Base-by-base conservation (phyloP, 257 asterid genomes). In the Mentha longifolia region DNA sequence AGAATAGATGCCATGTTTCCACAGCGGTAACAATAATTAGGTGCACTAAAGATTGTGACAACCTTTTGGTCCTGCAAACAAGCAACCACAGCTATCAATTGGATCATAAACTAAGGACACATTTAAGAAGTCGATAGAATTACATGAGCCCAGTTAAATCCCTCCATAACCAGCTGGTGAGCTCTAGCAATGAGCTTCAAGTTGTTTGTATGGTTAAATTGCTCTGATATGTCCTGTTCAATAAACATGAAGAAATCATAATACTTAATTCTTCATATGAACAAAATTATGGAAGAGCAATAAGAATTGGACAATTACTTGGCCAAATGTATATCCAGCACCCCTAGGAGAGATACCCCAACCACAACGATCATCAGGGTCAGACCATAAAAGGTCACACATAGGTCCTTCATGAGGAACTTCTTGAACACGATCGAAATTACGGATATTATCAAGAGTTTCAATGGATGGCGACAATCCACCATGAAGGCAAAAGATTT, bases 311-410 rank as follows among this genome's bases (percentile, higher is more conserved):
- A 55, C 39, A 70, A 17, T 60, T 86, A 90, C 96, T 76, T 88
- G 95, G 82, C 95, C 96, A 71, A 90, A 90, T 60, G 91, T 90
- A 79, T 87, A 90, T 74, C 96, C 96, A 77, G 95, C 96, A 55
- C 96, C 96, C 79, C 96, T 78, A 10, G 96, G 95, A 67, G 96
- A 90, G 72, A 87, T 86, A 42, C 95, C 96, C 96, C 95, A 90
- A 74, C 96, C 96, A 65, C 89, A 88, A 5, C 92, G 90, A 77
- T 90, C 95, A 80, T 90, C 96, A 47, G 92, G 95, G 63, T 90
- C 96, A 17, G 97, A 90, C 97, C 97, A 90, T 73, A 90, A 78
- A 47, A 88, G 93, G 78, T 90, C 97, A 71, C 97, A 90, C 95
- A 90, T 90, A 58, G 91, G 85, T 22, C 97, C 95, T 74, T 90